phyloP scores from a whole-genome alignment of 495 filamentous ascomycete species.

The Hypoxylon fuscum region DNA sequence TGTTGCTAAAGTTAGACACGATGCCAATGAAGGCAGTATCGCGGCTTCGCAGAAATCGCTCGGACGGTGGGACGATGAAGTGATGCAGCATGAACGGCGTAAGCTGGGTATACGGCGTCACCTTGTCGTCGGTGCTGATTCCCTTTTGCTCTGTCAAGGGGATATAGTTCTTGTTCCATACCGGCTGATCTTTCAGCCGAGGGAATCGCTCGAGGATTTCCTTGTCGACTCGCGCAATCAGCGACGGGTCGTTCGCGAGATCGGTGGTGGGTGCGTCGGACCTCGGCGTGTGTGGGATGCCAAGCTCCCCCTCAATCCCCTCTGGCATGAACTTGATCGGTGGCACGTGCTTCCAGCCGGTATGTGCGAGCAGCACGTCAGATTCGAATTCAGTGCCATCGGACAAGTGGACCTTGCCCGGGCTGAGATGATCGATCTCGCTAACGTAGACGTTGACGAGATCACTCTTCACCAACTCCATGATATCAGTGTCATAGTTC shows the following conservation, averaged over 20 bases:
- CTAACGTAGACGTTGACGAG: conserved; percentile 68
- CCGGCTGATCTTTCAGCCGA: conserved; percentile 59
- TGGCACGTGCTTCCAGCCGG: conserved; percentile 72
- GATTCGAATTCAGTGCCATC: conserved; percentile 63
- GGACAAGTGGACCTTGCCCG: conserved; percentile 62
- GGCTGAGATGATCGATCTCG: conserved; percentile 65
- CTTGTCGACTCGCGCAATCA: conserved; percentile 61
- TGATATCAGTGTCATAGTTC: conserved; percentile 72
- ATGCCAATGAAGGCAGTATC: conserved; percentile 75
- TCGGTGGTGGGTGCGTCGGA: conserved; percentile 36
- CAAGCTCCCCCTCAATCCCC: conserved; percentile 57
- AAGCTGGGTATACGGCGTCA: conserved; percentile 47
- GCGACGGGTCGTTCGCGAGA: conserved; percentile 42
- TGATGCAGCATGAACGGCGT: conserved; percentile 65
- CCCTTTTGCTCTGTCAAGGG: conserved; percentile 53
- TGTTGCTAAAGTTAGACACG: conserved; percentile 69
- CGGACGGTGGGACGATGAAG: conserved; percentile 74
- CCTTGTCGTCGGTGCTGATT: conserved; percentile 43
- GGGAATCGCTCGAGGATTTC: conserved; percentile 77
- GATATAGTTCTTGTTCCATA: conserved; percentile 53
- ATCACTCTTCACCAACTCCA: conserved; percentile 64
- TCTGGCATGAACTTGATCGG: conserved; percentile 70
- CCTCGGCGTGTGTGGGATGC: conserved; percentile 50
- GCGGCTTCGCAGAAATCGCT: conserved; percentile 58
- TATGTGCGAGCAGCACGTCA: conserved; percentile 74